Evolutionary conservation across 495 filamentous ascomycete genomes (phyloP), one percentile per base, ranked within the genome.

Genomic region (Aspergillus ellipticus): DNA sequence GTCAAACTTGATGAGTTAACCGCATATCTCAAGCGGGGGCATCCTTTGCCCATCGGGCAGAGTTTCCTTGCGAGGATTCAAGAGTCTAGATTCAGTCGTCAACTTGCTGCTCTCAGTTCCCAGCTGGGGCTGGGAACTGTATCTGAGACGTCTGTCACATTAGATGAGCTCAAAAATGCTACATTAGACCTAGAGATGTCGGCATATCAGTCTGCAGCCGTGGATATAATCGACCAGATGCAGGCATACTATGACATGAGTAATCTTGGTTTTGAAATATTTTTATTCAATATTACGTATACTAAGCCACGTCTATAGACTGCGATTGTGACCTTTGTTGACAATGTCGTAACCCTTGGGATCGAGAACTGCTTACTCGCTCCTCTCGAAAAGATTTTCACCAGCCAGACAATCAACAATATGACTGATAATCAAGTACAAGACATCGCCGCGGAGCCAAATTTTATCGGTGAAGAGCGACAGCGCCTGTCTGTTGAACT

Each of bases 291-390:
- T n/a, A n/a, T n/a, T n/a, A 45, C 42, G 1, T 6, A 15, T 45
- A 17, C 35, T 17, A 11, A 22, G 1, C 20, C 8, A 11, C 5
- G 10, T 24, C 13, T 26, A 16, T 48, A 87, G 85, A 79, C 82
- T 59, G 79, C 85, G 0, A 63, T 85, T 50, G 75, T 80, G 56
- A 77, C 74, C 0, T 86, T 89, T 61, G 66, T 85, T n/a, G 83
- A 89, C 35, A 82, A 87, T 42, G 57, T 88, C 22, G 73, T 79
- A 15, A 76, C 75, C 4, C 71, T 85, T 37, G 85, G 78, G 3
- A 79, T 86, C 29, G 85, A 88, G 49, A 72, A 75, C 24, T 82
- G 81, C 61, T 74, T 88, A 37, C 66, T 88, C 7, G 8, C 4
- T 2, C 68, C 66, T 22, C 59, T 75, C 0, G 47, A 58, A 11